Evolutionary conservation across 2,329 filamentous ascomycete genomes (phyloP).

Genomic region (Pseudogymnoascus sp.): DNA sequence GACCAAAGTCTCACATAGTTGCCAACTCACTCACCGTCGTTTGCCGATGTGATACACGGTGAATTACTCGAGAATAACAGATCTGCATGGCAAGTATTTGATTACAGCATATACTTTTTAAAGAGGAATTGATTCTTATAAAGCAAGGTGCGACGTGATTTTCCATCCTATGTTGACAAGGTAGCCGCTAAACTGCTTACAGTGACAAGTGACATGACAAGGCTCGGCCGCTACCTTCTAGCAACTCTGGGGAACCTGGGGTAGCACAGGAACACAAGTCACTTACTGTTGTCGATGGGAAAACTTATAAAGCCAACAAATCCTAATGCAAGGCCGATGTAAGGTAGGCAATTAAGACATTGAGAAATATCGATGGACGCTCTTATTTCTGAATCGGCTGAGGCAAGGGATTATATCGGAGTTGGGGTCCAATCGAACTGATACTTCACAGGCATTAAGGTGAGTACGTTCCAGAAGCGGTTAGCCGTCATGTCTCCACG

Average conservation of each 20-base stretch:
- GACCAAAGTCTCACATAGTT: background rate
- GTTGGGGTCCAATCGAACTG: background rate
- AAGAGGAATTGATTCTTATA: background rate
- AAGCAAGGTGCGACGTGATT: background rate
- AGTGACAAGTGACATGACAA: constrained; percentile 5
- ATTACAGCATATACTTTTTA: background rate
- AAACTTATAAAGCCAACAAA: background rate
- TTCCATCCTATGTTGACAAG: background rate
- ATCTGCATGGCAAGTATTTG: background rate
- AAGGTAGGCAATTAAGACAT: background rate
- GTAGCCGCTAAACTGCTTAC: constrained; percentile 5
- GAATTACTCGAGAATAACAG: background rate
- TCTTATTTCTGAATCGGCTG: background rate
- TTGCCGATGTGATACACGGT: background rate
- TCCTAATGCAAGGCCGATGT: background rate
- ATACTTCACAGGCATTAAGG: background rate
- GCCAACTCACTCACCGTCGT: background rate
- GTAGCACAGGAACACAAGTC: background rate
- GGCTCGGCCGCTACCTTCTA: constrained; percentile 4
- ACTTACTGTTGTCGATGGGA: background rate
- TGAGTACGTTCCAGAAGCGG: constrained; percentile 1
- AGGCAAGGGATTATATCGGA: background rate
- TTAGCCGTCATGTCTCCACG: background rate
- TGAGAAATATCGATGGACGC: background rate
- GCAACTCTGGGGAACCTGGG: constrained; percentile 1